Evolutionary conservation across 2,329 filamentous ascomycete genomes (phyloP).

Genomic region (Exophiala sp.): DNA sequence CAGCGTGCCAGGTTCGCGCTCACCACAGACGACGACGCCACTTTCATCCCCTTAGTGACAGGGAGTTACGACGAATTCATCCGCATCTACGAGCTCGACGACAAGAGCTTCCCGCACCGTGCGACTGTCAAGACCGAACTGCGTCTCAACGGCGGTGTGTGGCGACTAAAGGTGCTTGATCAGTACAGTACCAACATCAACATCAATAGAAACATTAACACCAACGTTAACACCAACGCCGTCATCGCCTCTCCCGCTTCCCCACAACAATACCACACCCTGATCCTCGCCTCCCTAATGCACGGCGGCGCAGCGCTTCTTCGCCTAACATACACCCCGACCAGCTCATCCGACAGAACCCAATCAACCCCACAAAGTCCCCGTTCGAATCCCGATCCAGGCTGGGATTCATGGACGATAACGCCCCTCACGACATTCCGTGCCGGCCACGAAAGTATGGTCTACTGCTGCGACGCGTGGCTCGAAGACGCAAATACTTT

Average conservation of each 20-base stretch:
- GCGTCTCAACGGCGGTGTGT: conserved; percentile 74
- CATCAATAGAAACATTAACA: conserved; percentile 1
- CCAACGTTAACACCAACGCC: background rate
- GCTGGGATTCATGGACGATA: conserved; percentile 47
- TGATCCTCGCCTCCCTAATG: conserved; percentile 86
- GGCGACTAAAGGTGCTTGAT: conserved; percentile 62
- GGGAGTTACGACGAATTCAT: conserved; percentile 88
- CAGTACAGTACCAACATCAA: conserved; percentile 10
- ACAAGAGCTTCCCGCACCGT: conserved; percentile 21
- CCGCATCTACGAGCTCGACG: conserved; percentile 51
- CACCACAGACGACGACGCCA: background rate
- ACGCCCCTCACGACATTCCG: conserved; percentile 65
- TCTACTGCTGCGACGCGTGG: conserved; percentile 67
- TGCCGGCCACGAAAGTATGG: conserved; percentile 81
- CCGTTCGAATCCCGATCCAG: too few species aligned
- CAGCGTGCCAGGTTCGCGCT: background rate
- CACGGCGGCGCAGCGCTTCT: conserved; percentile 73
- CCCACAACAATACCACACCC: conserved; percentile 31
- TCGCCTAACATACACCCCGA: conserved; percentile 34
- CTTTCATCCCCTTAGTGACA: conserved; percentile 61
- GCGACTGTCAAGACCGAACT: conserved; percentile 47
- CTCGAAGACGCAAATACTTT: conserved; percentile 1
- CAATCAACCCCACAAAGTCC: too few species aligned
- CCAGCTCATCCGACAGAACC: too few species aligned
- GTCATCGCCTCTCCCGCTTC: background rate